These are phyloP conservation scores for Euphorbia schlechtendalii DNA, from an alignment of 441 rosid genomes.

Conservation along the genomic window DNA sequence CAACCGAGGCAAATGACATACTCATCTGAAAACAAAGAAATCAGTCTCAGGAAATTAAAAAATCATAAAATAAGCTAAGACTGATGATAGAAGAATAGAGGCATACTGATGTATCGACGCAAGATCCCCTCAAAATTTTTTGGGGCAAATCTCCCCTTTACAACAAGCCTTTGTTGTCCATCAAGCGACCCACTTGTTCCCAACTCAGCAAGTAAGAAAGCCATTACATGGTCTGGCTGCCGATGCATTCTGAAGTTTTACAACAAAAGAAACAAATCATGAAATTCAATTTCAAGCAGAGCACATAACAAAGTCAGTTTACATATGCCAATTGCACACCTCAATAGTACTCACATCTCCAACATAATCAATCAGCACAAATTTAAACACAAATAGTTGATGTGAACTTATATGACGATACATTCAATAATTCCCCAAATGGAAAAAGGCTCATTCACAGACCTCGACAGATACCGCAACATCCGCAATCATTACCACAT, in stretches of 20 bases:
- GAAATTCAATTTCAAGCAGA: neutral
- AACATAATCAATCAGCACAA: neutral
- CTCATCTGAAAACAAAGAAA: slow-evolving; percentile 39
- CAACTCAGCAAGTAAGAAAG: slow-evolving; percentile 56
- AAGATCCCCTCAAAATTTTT: slow-evolving; percentile 65
- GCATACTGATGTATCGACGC: slow-evolving; percentile 59
- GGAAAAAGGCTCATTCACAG: neutral
- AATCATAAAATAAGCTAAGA: neutral
- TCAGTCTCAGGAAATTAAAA: neutral
- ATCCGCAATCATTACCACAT: neutral
- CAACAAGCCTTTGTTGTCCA: slow-evolving; percentile 65
- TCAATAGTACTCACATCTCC: neutral
- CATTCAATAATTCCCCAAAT: neutral
- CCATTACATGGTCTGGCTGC: slow-evolving; percentile 68
- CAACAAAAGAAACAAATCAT: slow-evolving; percentile 2
- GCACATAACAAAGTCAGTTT: neutral
- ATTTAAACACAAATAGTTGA: neutral
- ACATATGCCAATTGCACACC: neutral
- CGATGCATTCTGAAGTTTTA: slow-evolving; percentile 58
- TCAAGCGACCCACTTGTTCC: slow-evolving; percentile 65
- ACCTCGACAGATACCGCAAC: neutral
- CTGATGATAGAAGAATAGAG: neutral
- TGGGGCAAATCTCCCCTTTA: slow-evolving; percentile 69
- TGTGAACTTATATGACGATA: neutral
- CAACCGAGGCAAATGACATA: slow-evolving; percentile 80